These are phyloP conservation scores for Globisporangium nodosum DNA, from an alignment of 352 stramenopile species.

Conservation along the genomic window DNA sequence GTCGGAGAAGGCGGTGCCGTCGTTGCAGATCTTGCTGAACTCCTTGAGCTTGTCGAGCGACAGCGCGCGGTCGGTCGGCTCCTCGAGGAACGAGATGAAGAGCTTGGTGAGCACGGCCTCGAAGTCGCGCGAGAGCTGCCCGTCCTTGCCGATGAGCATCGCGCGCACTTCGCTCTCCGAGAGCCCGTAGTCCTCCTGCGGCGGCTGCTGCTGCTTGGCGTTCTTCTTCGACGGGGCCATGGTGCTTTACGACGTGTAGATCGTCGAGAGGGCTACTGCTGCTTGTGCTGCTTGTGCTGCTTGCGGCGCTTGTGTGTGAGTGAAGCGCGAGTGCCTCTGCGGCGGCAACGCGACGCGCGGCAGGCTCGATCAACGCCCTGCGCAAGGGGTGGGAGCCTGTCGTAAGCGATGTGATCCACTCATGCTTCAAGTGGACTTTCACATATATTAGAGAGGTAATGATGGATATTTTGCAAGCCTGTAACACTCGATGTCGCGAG, in stretches of 20 bases:
- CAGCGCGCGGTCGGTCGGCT: slow-evolving; percentile 72
- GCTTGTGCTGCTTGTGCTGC: neutral
- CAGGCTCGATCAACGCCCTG: neutral
- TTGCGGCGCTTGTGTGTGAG: slow-evolving; percentile 2
- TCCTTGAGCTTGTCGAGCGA: slow-evolving; percentile 84
- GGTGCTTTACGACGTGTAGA: neutral
- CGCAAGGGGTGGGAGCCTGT: neutral
- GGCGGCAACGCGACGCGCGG: neutral
- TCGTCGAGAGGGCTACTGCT: slow-evolving; percentile 2
- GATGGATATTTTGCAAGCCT: neutral
- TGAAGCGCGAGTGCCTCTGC: neutral
- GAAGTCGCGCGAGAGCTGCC: slow-evolving; percentile 79
- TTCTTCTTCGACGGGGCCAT: slow-evolving; percentile 64
- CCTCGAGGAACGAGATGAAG: slow-evolving; percentile 81
- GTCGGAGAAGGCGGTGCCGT: slow-evolving; percentile 84
- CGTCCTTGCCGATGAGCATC: slow-evolving; percentile 79
- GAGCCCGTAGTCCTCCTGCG: slow-evolving; percentile 36
- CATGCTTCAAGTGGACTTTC: neutral
- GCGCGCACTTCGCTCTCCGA: slow-evolving; percentile 81
- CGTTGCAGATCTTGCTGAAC: slow-evolving; percentile 88
- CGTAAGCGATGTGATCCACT: neutral
- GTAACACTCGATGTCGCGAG: neutral
- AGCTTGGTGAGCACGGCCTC: slow-evolving; percentile 81
- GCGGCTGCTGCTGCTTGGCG: slow-evolving; percentile 13
- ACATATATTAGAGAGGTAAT: neutral